phyloP scores from a whole-genome alignment of 2,329 filamentous ascomycete genomes.

The Phoma sp. region DNA sequence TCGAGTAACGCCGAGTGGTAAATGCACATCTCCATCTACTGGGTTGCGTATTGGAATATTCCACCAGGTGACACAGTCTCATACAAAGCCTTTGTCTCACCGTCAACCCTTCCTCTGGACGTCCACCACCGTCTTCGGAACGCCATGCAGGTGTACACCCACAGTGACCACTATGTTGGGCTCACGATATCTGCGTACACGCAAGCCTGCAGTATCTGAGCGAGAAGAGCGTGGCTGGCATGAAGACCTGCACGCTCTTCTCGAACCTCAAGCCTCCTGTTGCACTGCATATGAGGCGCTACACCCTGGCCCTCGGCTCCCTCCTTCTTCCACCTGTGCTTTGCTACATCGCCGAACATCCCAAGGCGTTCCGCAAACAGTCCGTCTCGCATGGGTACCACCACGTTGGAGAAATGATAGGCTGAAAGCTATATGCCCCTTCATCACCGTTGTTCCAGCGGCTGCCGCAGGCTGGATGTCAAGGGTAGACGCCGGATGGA shows the following conservation, averaged over 20 bases:
- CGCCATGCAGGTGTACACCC: slow-evolving; percentile 21
- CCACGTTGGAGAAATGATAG: background rate
- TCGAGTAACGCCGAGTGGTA: background rate
- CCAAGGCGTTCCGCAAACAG: background rate
- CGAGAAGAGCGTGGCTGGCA: slow-evolving; percentile 3
- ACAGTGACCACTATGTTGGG: slow-evolving; percentile 8
- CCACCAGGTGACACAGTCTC: slow-evolving; percentile 10
- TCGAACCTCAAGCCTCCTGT: slow-evolving; percentile 7
- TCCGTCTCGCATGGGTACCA: slow-evolving; percentile 5
- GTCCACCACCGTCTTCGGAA: slow-evolving; percentile 10
- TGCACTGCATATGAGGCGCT: slow-evolving; percentile 3
- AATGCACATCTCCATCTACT: background rate
- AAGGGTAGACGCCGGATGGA: background rate
- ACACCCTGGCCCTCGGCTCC: background rate
- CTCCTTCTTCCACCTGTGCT: background rate
- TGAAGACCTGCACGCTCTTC: slow-evolving; percentile 12
- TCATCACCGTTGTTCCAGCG: slow-evolving; percentile 13
- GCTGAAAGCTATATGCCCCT: slow-evolving; percentile 5
- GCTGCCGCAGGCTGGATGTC: background rate
- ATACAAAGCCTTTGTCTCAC: slow-evolving; percentile 16
- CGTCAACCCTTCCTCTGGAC: slow-evolving; percentile 4
- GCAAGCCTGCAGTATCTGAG: slow-evolving; percentile 20
- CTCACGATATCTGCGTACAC: slow-evolving; percentile 9
- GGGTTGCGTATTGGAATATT: slow-evolving; percentile 12
- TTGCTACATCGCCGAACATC: background rate